Evolutionary conservation across 768 basidiomycete genomes (phyloP), one percentile per base, ranked within the genome.

Genomic region (Rhizopogon rudus): DNA sequence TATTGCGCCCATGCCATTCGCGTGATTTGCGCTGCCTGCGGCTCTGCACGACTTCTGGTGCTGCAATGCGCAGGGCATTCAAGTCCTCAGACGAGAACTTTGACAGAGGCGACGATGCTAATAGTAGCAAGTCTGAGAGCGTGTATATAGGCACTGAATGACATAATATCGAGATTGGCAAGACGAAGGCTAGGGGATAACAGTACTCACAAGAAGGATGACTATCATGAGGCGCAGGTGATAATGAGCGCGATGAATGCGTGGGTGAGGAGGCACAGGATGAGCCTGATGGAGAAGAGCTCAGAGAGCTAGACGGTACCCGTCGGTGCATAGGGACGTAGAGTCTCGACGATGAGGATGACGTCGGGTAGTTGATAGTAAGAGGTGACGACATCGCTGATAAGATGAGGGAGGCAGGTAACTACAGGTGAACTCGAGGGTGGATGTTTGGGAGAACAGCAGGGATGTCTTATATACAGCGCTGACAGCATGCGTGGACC

Each of bases 251-350:
- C 0, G 52, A 44, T 29, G 52, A 59, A 20, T 56, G 44, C 0
- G 62, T 25, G 25, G 62, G 59, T 3, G 64, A 63, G 1, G 61
- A 52, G 6, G 55, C 22, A 7, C 57, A 44, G 22, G 64, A 61
- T 17, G 54, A 56, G 29, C 35, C 29, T 17, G 70, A 65, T 17
- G 63, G 56, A 17, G 60, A 58, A 8, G 56, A 61, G 55, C 64
- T 62, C 17, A 44, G 20, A 40, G 46, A 16, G 45, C 33, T 13
- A 37, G 54, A 40, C 37, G 7, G 56, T 35, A 52, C 46, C 33
- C 77, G 73, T 57, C 67, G 72, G 50, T 79, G 76, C 0, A 78
- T 55, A 25, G 78, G 77, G 39, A 78, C 51, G 53, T 79, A 79
- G 31, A 73, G 63, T 7, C 16, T 33, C 35, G 60, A 41, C 33